Conservation (phyloP, 257 asterid species). For the Solanum rostratum region DNA sequence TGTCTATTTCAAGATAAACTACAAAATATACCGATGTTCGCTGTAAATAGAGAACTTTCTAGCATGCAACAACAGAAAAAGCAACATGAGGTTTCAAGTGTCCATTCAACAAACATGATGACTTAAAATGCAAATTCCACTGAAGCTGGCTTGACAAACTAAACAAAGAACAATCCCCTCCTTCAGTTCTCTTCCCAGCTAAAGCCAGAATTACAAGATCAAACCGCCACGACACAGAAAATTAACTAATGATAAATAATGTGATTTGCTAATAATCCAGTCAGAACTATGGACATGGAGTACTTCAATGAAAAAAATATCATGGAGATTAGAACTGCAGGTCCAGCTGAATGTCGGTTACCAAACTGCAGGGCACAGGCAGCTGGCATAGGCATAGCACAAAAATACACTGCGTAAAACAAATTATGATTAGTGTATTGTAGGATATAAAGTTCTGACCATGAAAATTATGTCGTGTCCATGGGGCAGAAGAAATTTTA, state of each 20-base stretch:
- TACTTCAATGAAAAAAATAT: background rate
- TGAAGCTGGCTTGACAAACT: background rate
- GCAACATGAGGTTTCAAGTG: background rate
- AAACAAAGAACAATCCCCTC: background rate
- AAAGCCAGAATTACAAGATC: background rate
- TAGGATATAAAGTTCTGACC: background rate
- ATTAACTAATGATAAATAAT: background rate
- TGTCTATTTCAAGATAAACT: background rate
- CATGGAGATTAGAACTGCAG: background rate
- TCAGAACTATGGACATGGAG: background rate
- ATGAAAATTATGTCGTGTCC: background rate
- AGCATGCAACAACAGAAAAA: background rate
- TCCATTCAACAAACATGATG: background rate
- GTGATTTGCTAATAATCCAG: background rate
- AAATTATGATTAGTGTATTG: background rate
- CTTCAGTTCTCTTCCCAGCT: background rate
- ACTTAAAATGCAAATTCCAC: background rate
- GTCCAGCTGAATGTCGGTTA: background rate
- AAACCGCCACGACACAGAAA: background rate
- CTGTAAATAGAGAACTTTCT: background rate
- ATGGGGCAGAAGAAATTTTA: background rate
- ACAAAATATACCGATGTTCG: background rate
- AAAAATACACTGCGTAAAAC: conserved; percentile 26
- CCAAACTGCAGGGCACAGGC: background rate
- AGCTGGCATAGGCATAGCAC: background rate